Evolutionary conservation across 805 yeast genomes (phyloP), one percentile per base, ranked within the genome.

Genomic region (Hanseniaspora clermontiae): DNA sequence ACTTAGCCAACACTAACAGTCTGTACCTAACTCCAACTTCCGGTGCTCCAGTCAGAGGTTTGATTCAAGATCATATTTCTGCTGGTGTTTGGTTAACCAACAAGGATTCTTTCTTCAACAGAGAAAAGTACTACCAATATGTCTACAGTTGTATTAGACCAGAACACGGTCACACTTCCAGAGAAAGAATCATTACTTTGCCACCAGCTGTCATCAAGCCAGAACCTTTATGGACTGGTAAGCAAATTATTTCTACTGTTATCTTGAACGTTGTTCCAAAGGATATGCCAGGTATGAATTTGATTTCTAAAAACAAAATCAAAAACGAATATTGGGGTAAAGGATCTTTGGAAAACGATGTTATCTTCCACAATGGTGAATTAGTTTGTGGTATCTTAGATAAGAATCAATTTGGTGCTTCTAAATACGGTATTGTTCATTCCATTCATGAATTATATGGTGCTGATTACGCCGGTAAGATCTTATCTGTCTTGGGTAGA

Each of bases 1-100:
- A 88, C 67, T 77, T 93, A 69, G 98, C 98, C 43, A 90, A 91
- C 70, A 93, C 99, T 9, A 97, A 95, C 71, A 86, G 95, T 59
- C 98, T 93, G 74, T 93, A 93, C 70, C 77, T 93, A 68, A 91
- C 98, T 5, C 99, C 99, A 51, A 93, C 99, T 19, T 88, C 97
- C 12, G 99, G 99, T 69, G 78, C 95, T 58, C 99, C 99, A 38
- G 83, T 95, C 60, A 86, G 98, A 80, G 99, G 99, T 73, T 78
- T 93, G 70, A 95, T 95, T 71, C 99, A 93, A 76, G 99, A 93
- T 75, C 98, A 95, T 68, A 89, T 93, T 72, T 84, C 95, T 65
- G 97, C 97, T 9, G 99, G 98, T 75, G 96, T 95, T 43, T 93
- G 97, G 97, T 77, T 93, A 66, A 93, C 98, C 7, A 88, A 75